Conservation (phyloP, 805 yeast species). For the Saccharomycopsis olivae region DNA sequence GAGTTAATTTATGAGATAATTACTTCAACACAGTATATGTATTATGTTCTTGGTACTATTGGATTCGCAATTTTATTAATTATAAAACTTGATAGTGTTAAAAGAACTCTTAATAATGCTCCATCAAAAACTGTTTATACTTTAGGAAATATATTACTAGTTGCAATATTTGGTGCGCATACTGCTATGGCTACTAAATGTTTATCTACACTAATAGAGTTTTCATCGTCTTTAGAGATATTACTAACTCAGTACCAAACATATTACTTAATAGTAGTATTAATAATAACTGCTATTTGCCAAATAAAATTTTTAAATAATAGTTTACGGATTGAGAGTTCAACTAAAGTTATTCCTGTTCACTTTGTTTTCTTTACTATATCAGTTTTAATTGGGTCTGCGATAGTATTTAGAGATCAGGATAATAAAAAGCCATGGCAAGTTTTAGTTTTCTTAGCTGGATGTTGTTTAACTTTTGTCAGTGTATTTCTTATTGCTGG, state of each 20-base stretch:
- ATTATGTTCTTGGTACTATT: conserved; percentile 21
- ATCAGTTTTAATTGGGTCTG: conserved; percentile 33
- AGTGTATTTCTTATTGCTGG: conserved; percentile 33
- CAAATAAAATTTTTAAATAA: conserved; percentile 32
- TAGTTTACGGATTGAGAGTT: conserved; percentile 30
- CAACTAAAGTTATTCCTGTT: conserved; percentile 39
- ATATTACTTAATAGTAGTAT: conserved; percentile 25
- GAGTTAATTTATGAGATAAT: conserved; percentile 22
- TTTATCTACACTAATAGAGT: conserved; percentile 26
- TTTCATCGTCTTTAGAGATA: conserved; percentile 13
- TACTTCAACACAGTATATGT: conserved; percentile 20
- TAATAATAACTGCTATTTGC: conserved; percentile 29
- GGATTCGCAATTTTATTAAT: conserved; percentile 2
- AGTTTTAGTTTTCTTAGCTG: conserved; percentile 23
- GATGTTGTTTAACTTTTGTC: conserved; percentile 28
- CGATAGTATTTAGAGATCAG: conserved; percentile 32
- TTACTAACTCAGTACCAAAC: conserved; percentile 22
- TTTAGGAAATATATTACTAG: conserved; percentile 26
- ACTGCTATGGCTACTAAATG: conserved; percentile 37
- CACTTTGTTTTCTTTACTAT: conserved; percentile 39
- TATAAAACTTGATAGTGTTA: not conserved
- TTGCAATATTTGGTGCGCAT: conserved; percentile 37
- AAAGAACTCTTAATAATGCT: not conserved
- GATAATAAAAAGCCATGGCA: conserved; percentile 22
- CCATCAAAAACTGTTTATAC: conserved; percentile 19